Percentiles rank a stretch among this genome's conserved stretches.
phyloP scores from a whole-genome alignment of 208 protist genomes.

The Endotrypanum monterogeii region DNA sequence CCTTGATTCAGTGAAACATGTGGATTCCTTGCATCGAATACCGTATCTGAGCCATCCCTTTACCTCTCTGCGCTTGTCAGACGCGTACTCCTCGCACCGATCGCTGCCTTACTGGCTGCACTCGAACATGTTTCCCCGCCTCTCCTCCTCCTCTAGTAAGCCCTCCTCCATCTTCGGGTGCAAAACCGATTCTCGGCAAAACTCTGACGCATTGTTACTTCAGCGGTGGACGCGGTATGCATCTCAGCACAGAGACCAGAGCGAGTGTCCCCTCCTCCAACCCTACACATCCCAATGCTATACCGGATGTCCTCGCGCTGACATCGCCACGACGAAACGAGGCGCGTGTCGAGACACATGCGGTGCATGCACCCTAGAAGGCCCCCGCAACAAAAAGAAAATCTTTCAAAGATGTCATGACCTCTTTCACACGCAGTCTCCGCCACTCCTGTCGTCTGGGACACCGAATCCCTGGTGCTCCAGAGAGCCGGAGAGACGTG shows the following conservation, averaged over 20 bases:
- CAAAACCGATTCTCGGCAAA: background rate
- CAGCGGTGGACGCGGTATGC: background rate
- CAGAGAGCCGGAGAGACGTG: background rate
- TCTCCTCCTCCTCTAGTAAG: background rate
- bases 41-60: too few species aligned
- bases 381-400: constrained; percentile 1
- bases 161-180: background rate
- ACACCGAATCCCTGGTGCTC: background rate
- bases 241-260: background rate
- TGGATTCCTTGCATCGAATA: background rate
- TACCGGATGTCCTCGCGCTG: background rate
- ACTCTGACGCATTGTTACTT: background rate
- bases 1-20: too few species aligned
- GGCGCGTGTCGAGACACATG: background rate
- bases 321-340: background rate
- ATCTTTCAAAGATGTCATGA: background rate
- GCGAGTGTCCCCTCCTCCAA: constrained; percentile 5
- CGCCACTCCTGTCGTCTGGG: background rate
- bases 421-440: background rate
- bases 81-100: background rate
- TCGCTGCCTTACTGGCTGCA: background rate
- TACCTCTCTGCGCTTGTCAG: background rate
- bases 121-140: background rate
- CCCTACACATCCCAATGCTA: constrained; percentile 13
- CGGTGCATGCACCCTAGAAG: background rate